Conservation (phyloP, 2,329 filamentous ascomycete genomes). For the Neopestalotiopsis sp. region DNA sequence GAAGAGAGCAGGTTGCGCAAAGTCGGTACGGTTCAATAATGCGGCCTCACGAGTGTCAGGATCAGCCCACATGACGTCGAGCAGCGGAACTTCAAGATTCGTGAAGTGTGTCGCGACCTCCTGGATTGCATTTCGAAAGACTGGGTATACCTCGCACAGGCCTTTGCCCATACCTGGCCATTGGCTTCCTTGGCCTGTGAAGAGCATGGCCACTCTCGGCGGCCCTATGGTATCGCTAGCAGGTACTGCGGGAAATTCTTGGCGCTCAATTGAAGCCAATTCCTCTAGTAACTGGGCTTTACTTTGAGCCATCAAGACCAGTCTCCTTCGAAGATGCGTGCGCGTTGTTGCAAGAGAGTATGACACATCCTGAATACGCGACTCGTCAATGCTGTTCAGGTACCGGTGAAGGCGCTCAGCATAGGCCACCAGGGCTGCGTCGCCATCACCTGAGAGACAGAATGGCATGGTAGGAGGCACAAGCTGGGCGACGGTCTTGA, state of each 20-base stretch:
- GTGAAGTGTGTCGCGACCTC: conserved; percentile 29
- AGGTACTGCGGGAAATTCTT: conserved; percentile 14
- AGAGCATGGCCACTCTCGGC: conserved; percentile 37
- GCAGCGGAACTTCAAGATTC: conserved; percentile 31
- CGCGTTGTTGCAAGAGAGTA: conserved; percentile 39
- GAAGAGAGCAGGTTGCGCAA: conserved; percentile 40
- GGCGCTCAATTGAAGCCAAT: conserved; percentile 18
- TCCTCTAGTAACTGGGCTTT: conserved; percentile 28
- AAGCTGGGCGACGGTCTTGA: not conserved
- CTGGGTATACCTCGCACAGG: conserved; percentile 29
- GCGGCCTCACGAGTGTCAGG: conserved; percentile 26
- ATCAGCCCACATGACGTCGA: conserved; percentile 38
- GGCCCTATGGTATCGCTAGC: conserved; percentile 11
- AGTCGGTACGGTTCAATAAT: conserved; percentile 36
- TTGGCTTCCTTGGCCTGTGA: conserved; percentile 43
- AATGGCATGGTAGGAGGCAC: conserved; percentile 26
- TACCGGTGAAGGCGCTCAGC: conserved; percentile 26
- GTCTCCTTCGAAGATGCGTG: conserved; percentile 30
- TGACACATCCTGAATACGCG: conserved; percentile 30
- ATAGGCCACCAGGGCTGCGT: conserved; percentile 29
- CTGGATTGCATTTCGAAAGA: conserved; percentile 34
- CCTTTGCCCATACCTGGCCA: conserved; percentile 38
- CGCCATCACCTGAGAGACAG: conserved; percentile 33
- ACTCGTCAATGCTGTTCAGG: conserved; percentile 20
- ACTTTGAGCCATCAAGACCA: conserved; percentile 28